Conservation (phyloP, 2,329 filamentous ascomycete genomes). For the Trichoderma koningii region DNA sequence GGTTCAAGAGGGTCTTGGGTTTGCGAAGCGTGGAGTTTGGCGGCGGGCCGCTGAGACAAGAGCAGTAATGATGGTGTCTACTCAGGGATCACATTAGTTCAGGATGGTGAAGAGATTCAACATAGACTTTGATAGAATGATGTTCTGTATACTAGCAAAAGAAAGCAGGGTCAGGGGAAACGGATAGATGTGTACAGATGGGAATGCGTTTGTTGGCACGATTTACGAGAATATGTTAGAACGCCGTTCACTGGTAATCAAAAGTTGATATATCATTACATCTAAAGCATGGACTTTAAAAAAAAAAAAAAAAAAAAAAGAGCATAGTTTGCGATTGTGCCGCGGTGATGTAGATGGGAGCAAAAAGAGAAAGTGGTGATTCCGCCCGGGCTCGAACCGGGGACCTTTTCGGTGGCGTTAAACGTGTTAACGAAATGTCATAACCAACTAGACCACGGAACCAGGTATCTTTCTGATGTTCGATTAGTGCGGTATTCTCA, state of each 20-base stretch:
- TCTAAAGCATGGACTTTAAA: not conserved
- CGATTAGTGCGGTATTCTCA: not conserved
- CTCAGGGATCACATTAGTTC: not conserved
- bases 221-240: conserved; percentile 22
- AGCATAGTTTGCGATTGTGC: no score
- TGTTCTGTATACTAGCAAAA: conserved; percentile 1
- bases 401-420: conserved; percentile 36
- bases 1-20: conserved; percentile 52
- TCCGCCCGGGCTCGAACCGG: conserved; percentile 37
- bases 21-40: conserved; percentile 36
- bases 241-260: conserved; percentile 8
- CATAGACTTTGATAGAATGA: conserved; percentile 26
- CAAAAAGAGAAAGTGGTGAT: conserved; percentile 29
- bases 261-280: not conserved
- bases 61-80: conserved; percentile 12
- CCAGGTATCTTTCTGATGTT: conserved; percentile 5
- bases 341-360: no score
- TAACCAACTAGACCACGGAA: conserved; percentile 38
- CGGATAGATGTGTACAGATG: not conserved
- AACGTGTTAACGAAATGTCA: conserved; percentile 35
- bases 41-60: conserved; percentile 31
- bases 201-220: not conserved
- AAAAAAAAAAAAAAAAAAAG: not conserved
- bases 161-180: not conserved
- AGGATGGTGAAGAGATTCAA: not conserved